Evolutionary conservation across 2,329 filamentous ascomycete species (phyloP), one percentile per base, ranked within the genome.

Genomic region (Phoma sp.): DNA sequence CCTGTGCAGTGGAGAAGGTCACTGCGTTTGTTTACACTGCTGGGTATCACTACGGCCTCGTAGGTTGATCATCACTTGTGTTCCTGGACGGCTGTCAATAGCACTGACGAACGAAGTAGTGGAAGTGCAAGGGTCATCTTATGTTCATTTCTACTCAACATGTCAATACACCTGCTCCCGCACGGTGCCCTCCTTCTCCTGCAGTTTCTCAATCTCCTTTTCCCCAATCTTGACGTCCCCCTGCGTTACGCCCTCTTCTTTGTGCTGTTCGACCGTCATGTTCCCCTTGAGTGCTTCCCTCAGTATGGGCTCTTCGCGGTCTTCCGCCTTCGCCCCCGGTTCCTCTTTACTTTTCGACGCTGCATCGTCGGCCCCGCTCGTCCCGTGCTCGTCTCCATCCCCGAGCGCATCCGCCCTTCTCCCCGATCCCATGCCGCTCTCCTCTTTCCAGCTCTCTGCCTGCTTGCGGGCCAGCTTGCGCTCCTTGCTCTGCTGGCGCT

Each of bases 351-450:
- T 19, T 31, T 44, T 39, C 32, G 24, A 4, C 22, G 59, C 51
- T n/a, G 43, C 21, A 9, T 41, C 21, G 51, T 51, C 63, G 0
- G 68, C 62, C 17, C 69, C 67, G 35, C 67, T 68, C 3, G 61
- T 65, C 0, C 55, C 65, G 25, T 25, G 41, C 31, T 50, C 52
- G 21, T 72, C 68, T 15, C 68, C 68, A 35, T 82, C 80, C 0
- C 80, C 80, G 15, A 82, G 65, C 5, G 76, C 68, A 63, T 82
- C 79, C 0, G 80, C 80, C 33, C 73, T 66, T 19, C 72, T 71
- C 2, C 79, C 79, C 2, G 57, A 62, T 0, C 77, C 76, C 79
- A 82, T 81, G 1, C 80, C 80, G 27, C 77, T 79, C 60, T 82
- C 77, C 17, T 71, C 68, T 44, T 74, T 75, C 80, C 80, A 82